Percentiles rank a stretch among this genome's conserved stretches.
Evolutionary conservation across 257 asterid genomes (phyloP).

Genomic region (Jasminum sambac): DNA sequence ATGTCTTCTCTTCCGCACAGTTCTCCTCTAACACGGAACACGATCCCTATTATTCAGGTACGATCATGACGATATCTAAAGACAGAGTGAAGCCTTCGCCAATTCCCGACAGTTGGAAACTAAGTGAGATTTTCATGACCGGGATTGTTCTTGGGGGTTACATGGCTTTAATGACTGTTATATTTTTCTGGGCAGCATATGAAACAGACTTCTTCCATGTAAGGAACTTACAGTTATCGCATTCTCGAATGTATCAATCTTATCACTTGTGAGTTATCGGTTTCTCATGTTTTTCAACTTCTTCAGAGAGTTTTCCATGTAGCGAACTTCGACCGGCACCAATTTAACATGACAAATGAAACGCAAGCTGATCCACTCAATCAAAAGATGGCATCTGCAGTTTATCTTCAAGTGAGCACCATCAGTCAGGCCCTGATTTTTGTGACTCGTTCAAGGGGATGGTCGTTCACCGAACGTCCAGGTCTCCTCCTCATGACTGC

Average conservation of each 20-base stretch:
- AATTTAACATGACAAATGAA: constrained; percentile 29
- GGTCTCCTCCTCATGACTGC: constrained; percentile 45
- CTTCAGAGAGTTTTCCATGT: constrained; percentile 39
- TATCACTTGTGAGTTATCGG: background rate
- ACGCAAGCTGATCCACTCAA: constrained; percentile 39
- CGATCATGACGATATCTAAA: constrained; percentile 46
- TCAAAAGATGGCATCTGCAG: constrained; percentile 52
- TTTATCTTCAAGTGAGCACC: constrained; percentile 65
- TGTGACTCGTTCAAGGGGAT: constrained; percentile 55
- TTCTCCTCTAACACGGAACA: constrained; percentile 12
- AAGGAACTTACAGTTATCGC: constrained; percentile 9
- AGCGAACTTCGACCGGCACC: constrained; percentile 38
- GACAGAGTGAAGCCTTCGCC: constrained; percentile 51
- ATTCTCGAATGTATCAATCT: background rate
- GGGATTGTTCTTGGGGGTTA: constrained; percentile 43
- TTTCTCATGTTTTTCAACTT: background rate
- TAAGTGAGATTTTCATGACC: constrained; percentile 40
- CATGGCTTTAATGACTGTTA: constrained; percentile 44
- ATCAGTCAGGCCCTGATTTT: constrained; percentile 58
- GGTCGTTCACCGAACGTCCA: constrained; percentile 49
- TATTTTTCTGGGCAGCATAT: constrained; percentile 53
- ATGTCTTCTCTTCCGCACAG: too few relatives aligned
- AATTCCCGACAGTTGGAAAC: constrained; percentile 51
- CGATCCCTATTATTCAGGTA: constrained; percentile 32
- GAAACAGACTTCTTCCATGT: constrained; percentile 53